These are phyloP conservation scores for Pestalotiopsis sp. DNA, from an alignment of 2,329 filamentous ascomycete species.

Conservation along the genomic window DNA sequence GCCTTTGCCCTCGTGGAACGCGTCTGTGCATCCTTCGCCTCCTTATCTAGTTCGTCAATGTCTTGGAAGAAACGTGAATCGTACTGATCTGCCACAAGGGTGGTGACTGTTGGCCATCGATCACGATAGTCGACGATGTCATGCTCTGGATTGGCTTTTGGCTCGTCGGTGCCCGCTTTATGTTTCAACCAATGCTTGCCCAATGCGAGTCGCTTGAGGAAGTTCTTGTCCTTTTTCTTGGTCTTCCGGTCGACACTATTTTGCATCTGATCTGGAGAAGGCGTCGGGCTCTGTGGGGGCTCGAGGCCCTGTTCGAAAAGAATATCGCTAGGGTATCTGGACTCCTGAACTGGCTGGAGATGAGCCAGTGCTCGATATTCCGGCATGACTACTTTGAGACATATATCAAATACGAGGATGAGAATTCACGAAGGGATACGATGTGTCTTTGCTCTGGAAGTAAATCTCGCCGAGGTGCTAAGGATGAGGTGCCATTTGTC, in stretches of 20 bases:
- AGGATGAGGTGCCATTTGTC: not conserved
- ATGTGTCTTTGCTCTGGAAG: not conserved
- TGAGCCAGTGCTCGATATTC: not conserved
- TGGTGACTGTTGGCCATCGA: conserved; percentile 17
- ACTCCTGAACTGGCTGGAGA: not conserved
- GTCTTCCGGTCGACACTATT: not conserved
- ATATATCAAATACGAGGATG: not conserved
- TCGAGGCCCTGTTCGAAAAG: not conserved
- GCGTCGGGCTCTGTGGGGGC: not conserved
- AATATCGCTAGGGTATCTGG: not conserved
- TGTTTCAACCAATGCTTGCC: not conserved
- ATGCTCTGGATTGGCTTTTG: not conserved
- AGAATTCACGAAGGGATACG: not conserved
- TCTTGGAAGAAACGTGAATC: conserved; percentile 6
- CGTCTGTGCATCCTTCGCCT: not conserved
- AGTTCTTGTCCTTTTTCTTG: not conserved
- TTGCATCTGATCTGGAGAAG: not conserved
- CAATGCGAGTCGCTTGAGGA: not conserved
- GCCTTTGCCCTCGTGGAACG: conserved; percentile 17
- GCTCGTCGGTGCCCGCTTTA: not conserved
- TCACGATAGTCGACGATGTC: conserved; percentile 12
- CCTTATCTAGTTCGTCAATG: not conserved
- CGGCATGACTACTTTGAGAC: not conserved
- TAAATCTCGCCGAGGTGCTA: not conserved
- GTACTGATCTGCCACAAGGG: conserved; percentile 13